These are phyloP conservation scores for Paecilomyces sp. DNA, from an alignment of 2,329 filamentous ascomycete genomes.

Conservation along the genomic window DNA sequence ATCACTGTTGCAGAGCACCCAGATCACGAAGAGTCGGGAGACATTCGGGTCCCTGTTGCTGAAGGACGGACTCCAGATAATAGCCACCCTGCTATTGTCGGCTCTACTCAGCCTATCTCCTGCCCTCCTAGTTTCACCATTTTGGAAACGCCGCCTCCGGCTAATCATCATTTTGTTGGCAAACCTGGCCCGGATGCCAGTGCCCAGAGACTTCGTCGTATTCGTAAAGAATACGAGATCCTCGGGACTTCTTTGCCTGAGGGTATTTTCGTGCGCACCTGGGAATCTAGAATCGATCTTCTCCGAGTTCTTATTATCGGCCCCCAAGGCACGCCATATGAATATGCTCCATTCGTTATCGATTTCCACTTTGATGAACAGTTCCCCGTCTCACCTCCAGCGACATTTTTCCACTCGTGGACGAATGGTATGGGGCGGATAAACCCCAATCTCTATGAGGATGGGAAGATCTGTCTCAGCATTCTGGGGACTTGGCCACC, in stretches of 20 bases:
- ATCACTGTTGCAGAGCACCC: not conserved
- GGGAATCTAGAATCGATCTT: constrained; percentile 53
- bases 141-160: constrained; percentile 37
- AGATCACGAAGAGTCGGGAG: constrained; percentile 1
- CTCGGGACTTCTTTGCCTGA: constrained; percentile 46
- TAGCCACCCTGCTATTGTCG: not conserved
- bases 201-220: constrained; percentile 35
- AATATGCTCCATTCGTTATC: constrained; percentile 54
- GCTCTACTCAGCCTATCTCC: constrained; percentile 2
- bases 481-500: constrained; percentile 55
- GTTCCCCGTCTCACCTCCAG: constrained; percentile 48
- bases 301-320: constrained; percentile 53
- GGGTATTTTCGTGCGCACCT: constrained; percentile 52
- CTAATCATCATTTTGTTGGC: constrained; percentile 36
- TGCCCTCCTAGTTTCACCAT: constrained; percentile 27
- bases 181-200: constrained; percentile 16
- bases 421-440: constrained; percentile 45
- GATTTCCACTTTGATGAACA: constrained; percentile 46
- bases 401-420: constrained; percentile 55
- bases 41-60: not conserved
- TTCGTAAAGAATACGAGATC: constrained; percentile 54
- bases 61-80: not conserved
- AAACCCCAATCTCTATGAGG: constrained; percentile 58
- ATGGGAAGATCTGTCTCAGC: constrained; percentile 55
- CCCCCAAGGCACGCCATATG: constrained; percentile 54